phyloP scores from a whole-genome alignment of 768 basidiomycete genomes.

The Gautieria morchelliformis region DNA sequence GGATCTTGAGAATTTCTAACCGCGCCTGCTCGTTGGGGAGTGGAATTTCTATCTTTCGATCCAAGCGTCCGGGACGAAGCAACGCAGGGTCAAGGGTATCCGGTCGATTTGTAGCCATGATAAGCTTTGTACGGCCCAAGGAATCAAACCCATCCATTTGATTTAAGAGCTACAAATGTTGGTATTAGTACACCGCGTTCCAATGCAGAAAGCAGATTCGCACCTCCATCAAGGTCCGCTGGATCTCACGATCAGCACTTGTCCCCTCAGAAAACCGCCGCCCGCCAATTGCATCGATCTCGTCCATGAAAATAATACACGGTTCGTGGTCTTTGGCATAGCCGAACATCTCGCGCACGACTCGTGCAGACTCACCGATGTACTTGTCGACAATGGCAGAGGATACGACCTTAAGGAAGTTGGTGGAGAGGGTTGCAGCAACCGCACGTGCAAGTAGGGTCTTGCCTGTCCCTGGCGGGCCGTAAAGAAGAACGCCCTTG shows the following conservation, averaged over 20 bases:
- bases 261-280: slow-evolving; percentile 88
- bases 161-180: slow-evolving; percentile 63
- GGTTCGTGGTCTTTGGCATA: slow-evolving; percentile 97
- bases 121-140: slow-evolving; percentile 88
- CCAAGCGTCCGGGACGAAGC: slow-evolving; percentile 89
- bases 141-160: slow-evolving; percentile 99
- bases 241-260: slow-evolving; percentile 96
- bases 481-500: slow-evolving; percentile 92
- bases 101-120: slow-evolving; percentile 99
- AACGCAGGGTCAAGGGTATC: slow-evolving; percentile 97
- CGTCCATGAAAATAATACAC: slow-evolving; percentile 98
- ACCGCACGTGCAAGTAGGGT: slow-evolving; percentile 91
- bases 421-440: slow-evolving; percentile 90
- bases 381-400: slow-evolving; percentile 98
- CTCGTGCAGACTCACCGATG: slow-evolving; percentile 93
- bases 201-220: neutral
- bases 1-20: slow-evolving; percentile 95
- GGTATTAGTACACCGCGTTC: neutral
- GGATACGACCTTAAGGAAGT: slow-evolving; percentile 97
- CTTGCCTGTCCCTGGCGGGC: slow-evolving; percentile 95
- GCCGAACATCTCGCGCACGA: slow-evolving; percentile 98
- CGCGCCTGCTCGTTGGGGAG: slow-evolving; percentile 96
- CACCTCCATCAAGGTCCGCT: slow-evolving; percentile 96
- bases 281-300: slow-evolving; percentile 97
- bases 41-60: slow-evolving; percentile 96